Evolutionary conservation across 2,329 filamentous ascomycete species (phyloP).

Genomic region (Xylaria sp.): DNA sequence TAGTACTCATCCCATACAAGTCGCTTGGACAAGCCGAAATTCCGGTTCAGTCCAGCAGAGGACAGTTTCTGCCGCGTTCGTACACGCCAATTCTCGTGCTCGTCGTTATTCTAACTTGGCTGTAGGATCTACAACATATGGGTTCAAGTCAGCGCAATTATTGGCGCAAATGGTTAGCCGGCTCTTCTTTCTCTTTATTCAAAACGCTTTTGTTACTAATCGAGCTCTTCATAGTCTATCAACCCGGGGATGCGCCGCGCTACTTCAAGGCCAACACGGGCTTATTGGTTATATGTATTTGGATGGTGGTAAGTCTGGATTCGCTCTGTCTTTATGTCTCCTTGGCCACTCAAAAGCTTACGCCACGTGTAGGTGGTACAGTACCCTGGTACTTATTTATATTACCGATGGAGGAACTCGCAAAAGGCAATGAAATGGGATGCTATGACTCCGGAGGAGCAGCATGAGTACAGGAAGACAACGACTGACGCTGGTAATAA

Average conservation of each 20-base stretch:
- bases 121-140: slow-evolving; percentile 64
- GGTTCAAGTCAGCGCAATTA: slow-evolving; percentile 55
- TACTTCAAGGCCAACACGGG: slow-evolving; percentile 55
- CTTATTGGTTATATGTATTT: slow-evolving; percentile 52
- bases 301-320: slow-evolving; percentile 53
- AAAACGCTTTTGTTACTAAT: slow-evolving; percentile 25
- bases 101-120: slow-evolving; percentile 24
- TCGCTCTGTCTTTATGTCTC: neutral
- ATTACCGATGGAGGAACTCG: slow-evolving; percentile 54
- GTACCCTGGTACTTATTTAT: slow-evolving; percentile 53
- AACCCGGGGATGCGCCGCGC: slow-evolving; percentile 51
- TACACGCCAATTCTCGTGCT: slow-evolving; percentile 44
- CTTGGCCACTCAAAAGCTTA: slow-evolving; percentile 24
- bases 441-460: slow-evolving; percentile 54
- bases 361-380: slow-evolving; percentile 49
- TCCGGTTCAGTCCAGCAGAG: slow-evolving; percentile 67
- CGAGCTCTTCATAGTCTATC: slow-evolving; percentile 48
- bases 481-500: slow-evolving; percentile 60
- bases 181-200: neutral
- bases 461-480: slow-evolving; percentile 56
- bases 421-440: slow-evolving; percentile 54
- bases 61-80: slow-evolving; percentile 59
- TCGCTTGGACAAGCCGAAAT: slow-evolving; percentile 68
- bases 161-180: slow-evolving; percentile 52
- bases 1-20: slow-evolving; percentile 65